Evolutionary conservation across 305 asterid species (phyloP).

Genomic region (Salvia sclarea): DNA sequence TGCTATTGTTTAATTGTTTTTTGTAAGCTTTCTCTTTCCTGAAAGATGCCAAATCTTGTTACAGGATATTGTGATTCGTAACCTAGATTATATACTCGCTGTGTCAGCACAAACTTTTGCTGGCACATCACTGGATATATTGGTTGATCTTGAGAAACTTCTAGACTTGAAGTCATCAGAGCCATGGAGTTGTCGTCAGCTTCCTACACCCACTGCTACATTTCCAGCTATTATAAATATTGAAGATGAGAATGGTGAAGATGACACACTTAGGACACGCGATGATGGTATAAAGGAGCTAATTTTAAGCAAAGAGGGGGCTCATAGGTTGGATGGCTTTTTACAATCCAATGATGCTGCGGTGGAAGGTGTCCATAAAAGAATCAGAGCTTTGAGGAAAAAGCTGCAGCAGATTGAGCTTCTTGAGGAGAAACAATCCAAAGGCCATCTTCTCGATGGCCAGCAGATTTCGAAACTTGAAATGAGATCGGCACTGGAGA

Average conservation of each 20-base stretch:
- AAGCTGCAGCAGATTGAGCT: slow-evolving; percentile 96
- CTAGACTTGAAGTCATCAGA: slow-evolving; percentile 80
- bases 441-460: slow-evolving; percentile 73
- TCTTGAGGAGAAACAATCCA: slow-evolving; percentile 74
- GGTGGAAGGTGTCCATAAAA: slow-evolving; percentile 57
- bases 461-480: slow-evolving; percentile 86
- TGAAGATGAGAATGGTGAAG: slow-evolving; percentile 73
- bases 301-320: slow-evolving; percentile 40
- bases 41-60: slow-evolving; percentile 34
- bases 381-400: slow-evolving; percentile 79
- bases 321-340: slow-evolving; percentile 61
- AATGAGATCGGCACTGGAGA: slow-evolving; percentile 63
- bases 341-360: slow-evolving; percentile 55
- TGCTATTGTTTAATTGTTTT: slow-evolving; percentile 6
- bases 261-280: slow-evolving; percentile 54
- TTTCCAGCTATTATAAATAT: slow-evolving; percentile 78
- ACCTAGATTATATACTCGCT: slow-evolving; percentile 84
- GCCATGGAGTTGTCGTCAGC: slow-evolving; percentile 81
- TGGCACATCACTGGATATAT: slow-evolving; percentile 67
- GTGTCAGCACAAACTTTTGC: slow-evolving; percentile 64
- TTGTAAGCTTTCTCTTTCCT: slow-evolving; percentile 13
- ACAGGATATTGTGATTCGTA: slow-evolving; percentile 90
- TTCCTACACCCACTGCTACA: slow-evolving; percentile 95
- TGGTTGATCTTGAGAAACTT: slow-evolving; percentile 73
- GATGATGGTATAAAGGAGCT: slow-evolving; percentile 44